phyloP scores from a whole-genome alignment of 2,329 filamentous ascomycete species.

The Zopfia rhizophila region DNA sequence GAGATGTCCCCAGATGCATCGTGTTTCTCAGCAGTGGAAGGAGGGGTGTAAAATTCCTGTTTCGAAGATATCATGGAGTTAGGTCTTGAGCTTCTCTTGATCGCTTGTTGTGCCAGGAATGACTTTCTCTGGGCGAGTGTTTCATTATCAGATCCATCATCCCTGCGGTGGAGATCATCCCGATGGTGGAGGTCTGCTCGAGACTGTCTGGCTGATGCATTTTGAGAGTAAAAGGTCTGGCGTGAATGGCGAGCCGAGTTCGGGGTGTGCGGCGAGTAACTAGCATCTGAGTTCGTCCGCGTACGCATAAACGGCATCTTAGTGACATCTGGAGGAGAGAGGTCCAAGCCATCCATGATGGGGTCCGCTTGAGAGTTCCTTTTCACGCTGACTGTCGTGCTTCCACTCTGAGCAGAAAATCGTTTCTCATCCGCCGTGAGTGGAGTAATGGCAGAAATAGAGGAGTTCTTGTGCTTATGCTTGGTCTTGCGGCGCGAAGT shows the following conservation, averaged over 20 bases:
- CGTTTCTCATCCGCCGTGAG: conserved; percentile 66
- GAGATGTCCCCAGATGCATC: conserved; percentile 39
- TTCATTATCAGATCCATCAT: conserved; percentile 38
- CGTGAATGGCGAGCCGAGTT: conserved; percentile 65
- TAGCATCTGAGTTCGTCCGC: conserved; percentile 70
- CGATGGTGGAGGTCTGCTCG: conserved; percentile 49
- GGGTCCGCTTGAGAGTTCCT: conserved; percentile 42
- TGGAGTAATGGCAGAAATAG: conserved; percentile 57
- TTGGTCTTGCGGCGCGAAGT: conserved; percentile 71
- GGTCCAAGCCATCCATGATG: conserved; percentile 41
- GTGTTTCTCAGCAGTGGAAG: conserved; percentile 29
- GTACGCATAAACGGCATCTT: conserved; percentile 85
- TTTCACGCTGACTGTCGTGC: conserved; percentile 52
- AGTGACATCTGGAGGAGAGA: conserved; percentile 46
- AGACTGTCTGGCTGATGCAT: conserved; percentile 49
- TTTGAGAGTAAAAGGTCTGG: conserved; percentile 58
- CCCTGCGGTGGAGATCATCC: conserved; percentile 39
- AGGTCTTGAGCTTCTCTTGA: conserved; percentile 41
- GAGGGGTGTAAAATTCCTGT: conserved; percentile 43
- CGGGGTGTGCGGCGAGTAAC: conserved; percentile 62
- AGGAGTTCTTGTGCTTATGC: conserved; percentile 80
- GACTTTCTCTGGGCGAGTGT: conserved; percentile 47
- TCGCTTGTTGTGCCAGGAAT: conserved; percentile 45
- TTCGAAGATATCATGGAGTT: conserved; percentile 42
- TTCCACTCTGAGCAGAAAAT: conserved; percentile 61